Conservation (phyloP, 495 filamentous ascomycete species). For the Xylaria palmicola region DNA sequence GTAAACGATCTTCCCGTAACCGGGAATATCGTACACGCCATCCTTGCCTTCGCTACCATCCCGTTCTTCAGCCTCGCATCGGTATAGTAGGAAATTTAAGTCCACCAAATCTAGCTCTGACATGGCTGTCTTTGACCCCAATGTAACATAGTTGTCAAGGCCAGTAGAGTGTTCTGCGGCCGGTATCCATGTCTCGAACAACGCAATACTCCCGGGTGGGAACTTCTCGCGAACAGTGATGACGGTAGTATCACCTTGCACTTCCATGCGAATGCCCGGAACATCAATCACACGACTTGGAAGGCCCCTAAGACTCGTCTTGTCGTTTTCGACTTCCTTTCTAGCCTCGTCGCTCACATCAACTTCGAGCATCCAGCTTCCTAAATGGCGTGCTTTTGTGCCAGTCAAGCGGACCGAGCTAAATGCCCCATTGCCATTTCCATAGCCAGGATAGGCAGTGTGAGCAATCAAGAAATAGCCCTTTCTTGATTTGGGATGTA, state of each 20-base stretch:
- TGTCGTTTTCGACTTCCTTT: slow-evolving; percentile 62
- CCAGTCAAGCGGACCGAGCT: slow-evolving; percentile 74
- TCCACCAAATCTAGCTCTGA: slow-evolving; percentile 69
- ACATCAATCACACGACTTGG: slow-evolving; percentile 75
- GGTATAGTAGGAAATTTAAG: slow-evolving; percentile 88
- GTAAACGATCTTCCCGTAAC: slow-evolving; percentile 82
- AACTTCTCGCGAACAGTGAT: slow-evolving; percentile 80
- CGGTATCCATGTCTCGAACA: slow-evolving; percentile 95
- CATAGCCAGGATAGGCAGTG: slow-evolving; percentile 87
- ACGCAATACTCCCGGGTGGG: slow-evolving; percentile 86
- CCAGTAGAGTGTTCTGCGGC: slow-evolving; percentile 74
- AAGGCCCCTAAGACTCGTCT: slow-evolving; percentile 70
- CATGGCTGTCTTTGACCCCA: slow-evolving; percentile 79
- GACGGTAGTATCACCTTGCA: slow-evolving; percentile 65
- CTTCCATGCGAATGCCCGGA: slow-evolving; percentile 67
- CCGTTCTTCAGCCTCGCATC: slow-evolving; percentile 88
- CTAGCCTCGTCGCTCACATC: slow-evolving; percentile 66
- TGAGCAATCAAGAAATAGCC: slow-evolving; percentile 95
- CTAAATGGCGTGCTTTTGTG: slow-evolving; percentile 72
- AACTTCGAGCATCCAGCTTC: slow-evolving; percentile 86
- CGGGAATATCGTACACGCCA: slow-evolving; percentile 84
- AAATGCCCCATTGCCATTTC: slow-evolving; percentile 73
- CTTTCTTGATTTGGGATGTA: slow-evolving; percentile 84
- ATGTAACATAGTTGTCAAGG: slow-evolving; percentile 78
- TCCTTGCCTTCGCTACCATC: slow-evolving; percentile 77